These are phyloP conservation scores for Metschnikowia continentalis DNA, from an alignment of 805 yeast species.

Conservation along the genomic window DNA sequence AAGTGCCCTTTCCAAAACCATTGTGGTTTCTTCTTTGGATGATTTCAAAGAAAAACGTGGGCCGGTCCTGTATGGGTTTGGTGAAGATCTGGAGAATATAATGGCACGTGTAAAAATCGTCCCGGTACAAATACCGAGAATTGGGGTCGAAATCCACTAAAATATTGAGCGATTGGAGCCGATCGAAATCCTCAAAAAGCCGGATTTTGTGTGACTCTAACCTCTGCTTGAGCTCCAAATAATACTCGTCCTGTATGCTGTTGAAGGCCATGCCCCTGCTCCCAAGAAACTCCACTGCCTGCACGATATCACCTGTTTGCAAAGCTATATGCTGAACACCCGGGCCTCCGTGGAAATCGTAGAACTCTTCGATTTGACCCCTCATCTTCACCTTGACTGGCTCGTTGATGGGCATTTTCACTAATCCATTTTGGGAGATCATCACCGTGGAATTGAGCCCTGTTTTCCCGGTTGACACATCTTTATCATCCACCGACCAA, in stretches of 20 bases:
- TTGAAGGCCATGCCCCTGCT: constrained; percentile 71
- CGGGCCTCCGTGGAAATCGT: constrained; percentile 71
- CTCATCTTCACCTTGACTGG: constrained; percentile 66
- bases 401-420: constrained; percentile 82
- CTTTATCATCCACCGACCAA: constrained; percentile 82
- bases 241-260: constrained; percentile 54
- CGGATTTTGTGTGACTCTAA: constrained; percentile 41
- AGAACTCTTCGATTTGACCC: constrained; percentile 80
- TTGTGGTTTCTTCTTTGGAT: constrained; percentile 76
- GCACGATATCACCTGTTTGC: constrained; percentile 55
- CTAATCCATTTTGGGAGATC: constrained; percentile 59
- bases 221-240: constrained; percentile 44
- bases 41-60: constrained; percentile 76
- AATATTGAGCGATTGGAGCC: constrained; percentile 50
- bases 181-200: constrained; percentile 50
- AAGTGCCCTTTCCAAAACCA: constrained; percentile 89
- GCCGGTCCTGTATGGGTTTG: constrained; percentile 70
- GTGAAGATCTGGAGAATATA: constrained; percentile 79
- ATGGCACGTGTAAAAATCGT: constrained; percentile 37
- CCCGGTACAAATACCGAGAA: constrained; percentile 19
- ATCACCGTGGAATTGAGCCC: constrained; percentile 73
- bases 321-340: constrained; percentile 85
- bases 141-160: constrained; percentile 73
- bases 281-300: constrained; percentile 49
- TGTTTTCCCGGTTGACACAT: constrained; percentile 64